A percentile compares a stretch with the other conserved stretches of the same genome.
Conservation (phyloP, 75 land plant genomes). For the Sequoiadendron giganteum region DNA sequence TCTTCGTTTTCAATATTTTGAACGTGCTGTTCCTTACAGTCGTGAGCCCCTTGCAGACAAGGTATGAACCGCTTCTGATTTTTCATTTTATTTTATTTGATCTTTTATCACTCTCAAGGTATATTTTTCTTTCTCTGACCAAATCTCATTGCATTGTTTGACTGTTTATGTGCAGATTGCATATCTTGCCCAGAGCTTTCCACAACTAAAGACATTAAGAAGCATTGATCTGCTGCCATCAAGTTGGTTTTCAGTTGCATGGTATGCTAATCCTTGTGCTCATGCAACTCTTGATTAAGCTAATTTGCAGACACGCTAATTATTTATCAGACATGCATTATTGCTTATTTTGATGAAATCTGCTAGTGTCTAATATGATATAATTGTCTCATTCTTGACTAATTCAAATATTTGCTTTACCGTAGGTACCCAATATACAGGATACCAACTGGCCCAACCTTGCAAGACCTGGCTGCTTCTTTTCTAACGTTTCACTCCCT, state of each 20-base stretch:
- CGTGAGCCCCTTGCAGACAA: constrained; percentile 78
- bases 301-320: neutral
- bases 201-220: constrained; percentile 50
- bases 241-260: constrained; percentile 91
- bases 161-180: constrained; percentile 38
- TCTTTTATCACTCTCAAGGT: too few relatives aligned
- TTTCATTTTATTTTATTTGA: neutral
- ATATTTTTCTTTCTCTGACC: neutral
- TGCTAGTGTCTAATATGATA: neutral
- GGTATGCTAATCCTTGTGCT: constrained; percentile 35
- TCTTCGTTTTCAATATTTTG: constrained; percentile 53
- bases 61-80: constrained; percentile 26
- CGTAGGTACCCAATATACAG: constrained; percentile 91
- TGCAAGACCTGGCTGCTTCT: constrained; percentile 75
- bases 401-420: neutral
- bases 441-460: constrained; percentile 83
- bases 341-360: constrained; percentile 1
- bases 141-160: neutral
- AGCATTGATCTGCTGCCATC: constrained; percentile 77
- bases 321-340: neutral
- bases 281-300: neutral
- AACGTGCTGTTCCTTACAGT: constrained; percentile 49
- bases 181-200: constrained; percentile 51
- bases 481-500: constrained; percentile 81
- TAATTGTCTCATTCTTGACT: neutral